These are phyloP conservation scores for Sungouiella thailandica DNA, from an alignment of 805 yeast species.

Conservation along the genomic window DNA sequence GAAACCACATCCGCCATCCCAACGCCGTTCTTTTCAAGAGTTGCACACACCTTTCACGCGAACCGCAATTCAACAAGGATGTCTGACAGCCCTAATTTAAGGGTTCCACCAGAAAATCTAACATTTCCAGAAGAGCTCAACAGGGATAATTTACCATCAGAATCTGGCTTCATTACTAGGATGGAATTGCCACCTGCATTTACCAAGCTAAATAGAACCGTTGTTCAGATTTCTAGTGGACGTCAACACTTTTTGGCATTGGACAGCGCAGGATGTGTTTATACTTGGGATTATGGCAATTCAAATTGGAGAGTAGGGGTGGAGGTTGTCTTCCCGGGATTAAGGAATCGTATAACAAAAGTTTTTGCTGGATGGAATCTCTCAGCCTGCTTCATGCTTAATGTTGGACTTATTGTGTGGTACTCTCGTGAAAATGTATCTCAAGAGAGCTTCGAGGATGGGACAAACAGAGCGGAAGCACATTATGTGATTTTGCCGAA, in stretches of 20 bases:
- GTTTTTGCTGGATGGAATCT: slow-evolving; percentile 67
- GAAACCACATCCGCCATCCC: not conserved
- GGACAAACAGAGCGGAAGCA: slow-evolving; percentile 24
- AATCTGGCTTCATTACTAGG: slow-evolving; percentile 18
- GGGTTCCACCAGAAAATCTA: slow-evolving; percentile 18
- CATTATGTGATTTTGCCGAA: slow-evolving; percentile 37
- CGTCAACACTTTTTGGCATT: slow-evolving; percentile 60
- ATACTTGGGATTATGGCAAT: slow-evolving; percentile 58
- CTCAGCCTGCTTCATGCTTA: slow-evolving; percentile 44
- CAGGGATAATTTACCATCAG: not conserved
- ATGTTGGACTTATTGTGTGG: slow-evolving; percentile 60
- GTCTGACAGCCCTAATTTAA: slow-evolving; percentile 17
- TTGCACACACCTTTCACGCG: too few species aligned
- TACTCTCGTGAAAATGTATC: slow-evolving; percentile 23
- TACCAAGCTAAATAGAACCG: slow-evolving; percentile 17
- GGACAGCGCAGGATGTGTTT: slow-evolving; percentile 44
- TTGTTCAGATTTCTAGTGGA: slow-evolving; percentile 55
- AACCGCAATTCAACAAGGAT: too few species aligned
- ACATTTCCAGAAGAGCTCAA: slow-evolving; percentile 5
- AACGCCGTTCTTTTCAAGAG: too few species aligned
- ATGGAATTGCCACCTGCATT: slow-evolving; percentile 13
- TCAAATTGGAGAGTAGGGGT: slow-evolving; percentile 34
- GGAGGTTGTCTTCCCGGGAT: slow-evolving; percentile 33
- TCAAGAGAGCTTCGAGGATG: slow-evolving; percentile 15
- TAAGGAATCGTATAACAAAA: slow-evolving; percentile 31